Conservation (phyloP, 2,329 filamentous ascomycete genomes). For the Fonsecaea nubica region DNA sequence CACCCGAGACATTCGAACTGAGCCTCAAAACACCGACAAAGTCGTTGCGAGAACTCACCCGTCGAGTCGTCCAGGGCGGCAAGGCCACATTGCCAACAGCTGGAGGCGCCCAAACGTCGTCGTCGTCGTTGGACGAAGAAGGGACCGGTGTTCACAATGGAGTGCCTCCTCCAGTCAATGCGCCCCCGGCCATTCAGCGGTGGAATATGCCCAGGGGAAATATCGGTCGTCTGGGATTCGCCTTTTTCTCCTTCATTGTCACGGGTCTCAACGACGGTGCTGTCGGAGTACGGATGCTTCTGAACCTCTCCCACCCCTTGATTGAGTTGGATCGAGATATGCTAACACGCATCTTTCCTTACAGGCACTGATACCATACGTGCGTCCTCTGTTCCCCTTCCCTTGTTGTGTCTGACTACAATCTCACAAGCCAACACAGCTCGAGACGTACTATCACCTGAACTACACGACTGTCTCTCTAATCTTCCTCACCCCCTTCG, state of each 20-base stretch:
- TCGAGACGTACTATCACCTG: conserved; percentile 53
- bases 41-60: conserved; percentile 29
- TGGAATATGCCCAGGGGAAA: conserved; percentile 70
- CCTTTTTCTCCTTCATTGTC: conserved; percentile 64
- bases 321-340: neutral
- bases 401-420: conserved; percentile 41
- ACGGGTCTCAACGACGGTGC: conserved; percentile 64
- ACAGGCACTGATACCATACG: conserved; percentile 38
- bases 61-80: conserved; percentile 21
- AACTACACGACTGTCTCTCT: conserved; percentile 56
- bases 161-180: conserved; percentile 14
- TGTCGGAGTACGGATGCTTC: conserved; percentile 51
- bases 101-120: neutral
- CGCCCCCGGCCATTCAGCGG: conserved; percentile 38
- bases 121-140: neutral
- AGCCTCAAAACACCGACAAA: conserved; percentile 31
- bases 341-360: neutral
- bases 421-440: conserved; percentile 38
- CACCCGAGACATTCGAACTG: conserved; percentile 29
- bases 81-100: neutral
- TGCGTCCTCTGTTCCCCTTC: neutral
- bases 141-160: conserved; percentile 12
- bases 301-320: neutral
- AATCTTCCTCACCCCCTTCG: conserved; percentile 57
- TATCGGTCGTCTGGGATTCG: conserved; percentile 51